Evolutionary conservation across 2,329 filamentous ascomycete species (phyloP).

Genomic region (Raffaelea deltoideospora): DNA sequence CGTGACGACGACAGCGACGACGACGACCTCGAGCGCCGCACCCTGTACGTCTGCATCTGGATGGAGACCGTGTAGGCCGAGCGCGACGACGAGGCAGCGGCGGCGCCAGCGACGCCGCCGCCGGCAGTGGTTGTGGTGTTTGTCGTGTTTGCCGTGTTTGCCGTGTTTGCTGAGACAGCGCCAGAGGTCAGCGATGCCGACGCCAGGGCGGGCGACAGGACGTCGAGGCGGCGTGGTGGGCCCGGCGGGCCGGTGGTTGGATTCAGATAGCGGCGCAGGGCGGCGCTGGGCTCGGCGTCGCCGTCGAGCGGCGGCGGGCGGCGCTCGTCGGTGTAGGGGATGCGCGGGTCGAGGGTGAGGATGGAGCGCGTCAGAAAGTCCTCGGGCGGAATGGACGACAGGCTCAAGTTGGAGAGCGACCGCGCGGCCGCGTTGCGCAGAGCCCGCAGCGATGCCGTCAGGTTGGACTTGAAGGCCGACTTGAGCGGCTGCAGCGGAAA

Average conservation of each 20-base stretch:
- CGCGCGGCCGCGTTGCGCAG: constrained; percentile 48
- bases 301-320: constrained; percentile 44
- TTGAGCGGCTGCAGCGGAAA: constrained; percentile 29
- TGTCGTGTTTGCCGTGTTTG: no score
- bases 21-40: constrained; percentile 16
- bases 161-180: no score
- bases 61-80: constrained; percentile 48
- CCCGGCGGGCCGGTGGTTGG: constrained; percentile 37
- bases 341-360: constrained; percentile 49
- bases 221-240: constrained; percentile 11
- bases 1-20: constrained; percentile 2
- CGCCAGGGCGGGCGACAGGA: constrained; percentile 2
- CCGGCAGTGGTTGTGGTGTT: neutral
- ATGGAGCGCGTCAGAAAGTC: constrained; percentile 54
- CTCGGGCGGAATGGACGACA: constrained; percentile 48
- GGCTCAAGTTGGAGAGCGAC: constrained; percentile 46
- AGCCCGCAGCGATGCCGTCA: constrained; percentile 51
- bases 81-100: constrained; percentile 7
- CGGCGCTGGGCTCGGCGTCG: constrained; percentile 52
- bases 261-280: constrained; percentile 52
- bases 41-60: constrained; percentile 57
- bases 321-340: constrained; percentile 53
- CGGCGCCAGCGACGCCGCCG: neutral
- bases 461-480: constrained; percentile 51
- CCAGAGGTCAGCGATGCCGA: constrained; percentile 7